Evolutionary conservation across 768 basidiomycete species (phyloP), one percentile per base, ranked within the genome.

Genomic region (Gloeostereum incarnatum): DNA sequence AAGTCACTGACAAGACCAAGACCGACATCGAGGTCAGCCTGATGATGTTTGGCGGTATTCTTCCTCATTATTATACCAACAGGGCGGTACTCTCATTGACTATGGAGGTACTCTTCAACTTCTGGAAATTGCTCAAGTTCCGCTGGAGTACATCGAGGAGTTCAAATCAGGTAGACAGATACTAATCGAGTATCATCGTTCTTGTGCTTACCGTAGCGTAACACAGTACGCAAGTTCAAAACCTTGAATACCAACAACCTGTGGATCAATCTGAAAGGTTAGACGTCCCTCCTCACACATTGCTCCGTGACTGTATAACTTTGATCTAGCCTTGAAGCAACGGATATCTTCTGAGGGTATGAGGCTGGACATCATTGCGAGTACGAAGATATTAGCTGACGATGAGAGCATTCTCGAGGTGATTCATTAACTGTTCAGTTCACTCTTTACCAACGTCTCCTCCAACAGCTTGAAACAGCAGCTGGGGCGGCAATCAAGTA

Each of bases 1-100:
- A 94, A 60, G 84, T 94, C 46, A 94, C 92, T 8, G 87, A 92
- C 69, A 94, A 92, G 74, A 93, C 90, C 52, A 92, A 93, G 73
- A 86, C 83, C 35, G 89, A 81, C 51, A 59, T 69, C 47, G 69
- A 72, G 57, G 66, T 65, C 46, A 35, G 42, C 31, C 10, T 6
- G 20, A 11, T 39, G 4, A 5, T 32, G 9, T 14, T 7, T n/a
- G 22, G 14, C 14, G 9, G 13, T 32, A 20, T 34, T 17, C 7
- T 32, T 31, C 19, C 5, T 75, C 80, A 17, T 70, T 66, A 24
- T 81, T 81, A 53, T 35, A 13, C 36, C 16, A 8, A 82, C 34
- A 79, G 78, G 83, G 84, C 60, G 86, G 87, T 58, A 88, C 89
- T 40, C 70, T 91, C 51, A 81, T 92, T 49, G 82, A 91, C 61